A percentile compares a stretch with the other conserved stretches of the same genome.
These are phyloP conservation scores for Irpex rosettiformis DNA, from an alignment of 1,284 basidiomycete genomes.

Conservation along the genomic window DNA sequence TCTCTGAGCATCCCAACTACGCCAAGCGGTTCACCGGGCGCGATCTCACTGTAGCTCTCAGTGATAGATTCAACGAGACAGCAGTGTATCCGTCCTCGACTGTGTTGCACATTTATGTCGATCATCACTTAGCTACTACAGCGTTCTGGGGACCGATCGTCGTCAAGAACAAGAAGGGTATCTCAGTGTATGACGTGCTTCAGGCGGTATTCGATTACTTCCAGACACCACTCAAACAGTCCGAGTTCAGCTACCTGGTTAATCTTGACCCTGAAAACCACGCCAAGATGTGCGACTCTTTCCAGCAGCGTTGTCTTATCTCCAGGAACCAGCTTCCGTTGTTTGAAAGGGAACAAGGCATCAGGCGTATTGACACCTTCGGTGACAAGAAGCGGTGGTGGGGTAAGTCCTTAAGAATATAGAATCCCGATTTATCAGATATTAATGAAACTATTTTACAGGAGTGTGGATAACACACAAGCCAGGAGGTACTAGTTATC, in stretches of 20 bases:
- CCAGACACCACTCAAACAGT: neutral
- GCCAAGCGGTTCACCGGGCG: slow-evolving; percentile 6
- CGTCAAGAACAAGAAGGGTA: neutral
- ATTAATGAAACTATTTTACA: neutral
- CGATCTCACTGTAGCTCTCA: slow-evolving; percentile 1
- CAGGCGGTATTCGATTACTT: slow-evolving; percentile 3
- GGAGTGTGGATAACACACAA: neutral
- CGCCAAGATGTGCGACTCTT: neutral
- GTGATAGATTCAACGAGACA: neutral
- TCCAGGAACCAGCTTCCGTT: neutral
- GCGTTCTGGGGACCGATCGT: slow-evolving; percentile 8
- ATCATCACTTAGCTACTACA: neutral
- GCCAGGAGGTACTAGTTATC: neutral
- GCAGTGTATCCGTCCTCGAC: slow-evolving; percentile 1
- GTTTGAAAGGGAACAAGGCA: slow-evolving; percentile 2
- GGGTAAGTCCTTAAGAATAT: slow-evolving; percentile 9
- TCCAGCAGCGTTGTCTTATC: neutral
- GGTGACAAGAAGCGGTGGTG: slow-evolving; percentile 8
- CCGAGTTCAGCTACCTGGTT: slow-evolving; percentile 1
- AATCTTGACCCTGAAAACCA: neutral
- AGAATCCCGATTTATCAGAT: too few relatives aligned
- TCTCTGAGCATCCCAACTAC: slow-evolving; percentile 2
- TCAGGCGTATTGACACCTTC: slow-evolving; percentile 5
- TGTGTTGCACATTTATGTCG: slow-evolving; percentile 3
- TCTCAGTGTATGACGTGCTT: slow-evolving; percentile 2